phyloP scores from a whole-genome alignment of 768 basidiomycete species.

The Leccinellum rugosiceps region DNA sequence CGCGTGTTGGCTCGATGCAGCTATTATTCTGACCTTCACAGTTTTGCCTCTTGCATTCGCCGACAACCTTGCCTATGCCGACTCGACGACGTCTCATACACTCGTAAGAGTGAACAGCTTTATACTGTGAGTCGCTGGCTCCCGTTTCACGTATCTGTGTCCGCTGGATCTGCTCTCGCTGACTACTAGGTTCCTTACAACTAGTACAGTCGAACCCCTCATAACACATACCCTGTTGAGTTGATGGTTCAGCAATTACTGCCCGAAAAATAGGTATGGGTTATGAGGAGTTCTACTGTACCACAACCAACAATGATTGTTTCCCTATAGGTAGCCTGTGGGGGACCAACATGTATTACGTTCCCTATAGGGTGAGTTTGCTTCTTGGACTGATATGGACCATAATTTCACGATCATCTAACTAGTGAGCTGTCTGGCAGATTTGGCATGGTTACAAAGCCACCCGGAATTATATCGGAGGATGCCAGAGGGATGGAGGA shows the following conservation, averaged over 20 bases:
- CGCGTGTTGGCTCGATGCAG: background rate
- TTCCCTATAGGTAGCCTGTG: conserved; percentile 61
- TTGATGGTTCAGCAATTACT: no score
- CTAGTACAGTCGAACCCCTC: conserved; percentile 66
- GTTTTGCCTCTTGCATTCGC: conserved; percentile 51
- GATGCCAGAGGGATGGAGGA: no score
- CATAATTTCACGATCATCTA: conserved; percentile 1
- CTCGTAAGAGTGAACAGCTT: conserved; percentile 77
- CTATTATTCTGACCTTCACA: conserved; percentile 20
- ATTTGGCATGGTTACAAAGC: no score
- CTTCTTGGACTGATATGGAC: background rate
- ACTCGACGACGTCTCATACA: conserved; percentile 61
- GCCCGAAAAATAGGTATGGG: no score
- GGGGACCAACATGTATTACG: conserved; percentile 62
- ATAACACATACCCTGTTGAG: no score
- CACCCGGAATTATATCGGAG: no score
- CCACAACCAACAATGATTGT: conserved; percentile 53
- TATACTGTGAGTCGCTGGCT: conserved; percentile 33
- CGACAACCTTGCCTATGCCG: conserved; percentile 58
- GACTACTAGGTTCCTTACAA: conserved; percentile 35
- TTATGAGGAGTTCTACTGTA: no score
- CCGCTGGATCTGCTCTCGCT: background rate
- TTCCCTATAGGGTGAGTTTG: conserved; percentile 56
- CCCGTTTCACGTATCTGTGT: background rate
- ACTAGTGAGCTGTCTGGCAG: conserved; percentile 65